Evolutionary conservation across 2,329 filamentous ascomycete species (phyloP), one percentile per base, ranked within the genome.

Genomic region (Cercospora sesami): DNA sequence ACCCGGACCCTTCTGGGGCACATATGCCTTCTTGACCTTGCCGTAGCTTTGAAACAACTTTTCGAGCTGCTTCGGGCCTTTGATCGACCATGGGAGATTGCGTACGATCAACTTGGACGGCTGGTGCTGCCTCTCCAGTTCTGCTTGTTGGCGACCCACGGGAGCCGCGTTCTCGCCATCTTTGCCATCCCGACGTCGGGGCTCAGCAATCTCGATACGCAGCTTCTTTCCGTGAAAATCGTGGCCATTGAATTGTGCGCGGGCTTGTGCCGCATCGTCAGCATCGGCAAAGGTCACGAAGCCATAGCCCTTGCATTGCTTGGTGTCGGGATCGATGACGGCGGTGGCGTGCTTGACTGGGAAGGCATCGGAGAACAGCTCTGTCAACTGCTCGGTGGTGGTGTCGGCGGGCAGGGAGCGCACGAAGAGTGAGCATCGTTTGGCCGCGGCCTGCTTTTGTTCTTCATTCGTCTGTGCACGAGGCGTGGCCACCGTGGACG

Each of bases 251-350:
- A 97, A 87, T 78, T 96, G 91, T 66, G 90, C 87, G 77, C 91
- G 87, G 18, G 95, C 96, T 71, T 90, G 87, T 72, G 89, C 83
- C 12, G 94, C 94, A 83, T 99, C 95, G 72, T 97, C 94, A 31
- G 91, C 87, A 78, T 99, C 95, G 74, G 94, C 92, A 76, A 99
- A 95, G 2, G 95, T 98, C 66, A 99, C 94, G 80, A 99, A 99
- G 63, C 95, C 95, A 79, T 93, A 99, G 18, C 95, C 94, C 77
- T 92, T 91, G 14, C 93, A 97, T 73, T 89, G 84, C 77, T 97
- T 97, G 1, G 94, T 96, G 72, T 89, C 85, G 16, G 91, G 89
- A 78, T 99, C 94, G 66, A 90, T 82, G 45, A 99, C 93, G 4
- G 96, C 93, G n/a, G 91, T 92, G 63, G 95, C 94, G 80, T 98